phyloP scores from a whole-genome alignment of 768 basidiomycete species.

The Pisolithus marmoratus region DNA sequence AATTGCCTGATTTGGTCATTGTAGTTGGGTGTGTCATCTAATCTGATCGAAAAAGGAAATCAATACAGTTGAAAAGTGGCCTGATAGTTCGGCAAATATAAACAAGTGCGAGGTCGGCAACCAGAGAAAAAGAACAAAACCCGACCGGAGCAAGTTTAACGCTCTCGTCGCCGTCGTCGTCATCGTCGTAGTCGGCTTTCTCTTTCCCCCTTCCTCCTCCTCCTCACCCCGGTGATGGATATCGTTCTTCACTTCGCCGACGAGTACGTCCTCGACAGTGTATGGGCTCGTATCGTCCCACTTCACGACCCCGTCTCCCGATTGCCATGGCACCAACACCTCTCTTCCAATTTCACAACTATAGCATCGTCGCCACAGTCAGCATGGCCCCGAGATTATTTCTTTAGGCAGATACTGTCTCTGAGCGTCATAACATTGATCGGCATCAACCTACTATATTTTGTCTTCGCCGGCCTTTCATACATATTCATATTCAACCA shows the following conservation, averaged over 20 bases:
- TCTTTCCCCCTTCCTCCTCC: no score
- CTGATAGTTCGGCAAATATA: constrained; percentile 17
- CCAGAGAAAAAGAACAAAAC: no score
- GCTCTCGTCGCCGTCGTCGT: no score
- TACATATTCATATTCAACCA: constrained; percentile 89
- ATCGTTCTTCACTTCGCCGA: constrained; percentile 64
- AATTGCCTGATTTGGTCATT: neutral
- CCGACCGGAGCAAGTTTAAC: no score
- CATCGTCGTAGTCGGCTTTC: neutral
- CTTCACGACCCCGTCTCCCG: constrained; percentile 39
- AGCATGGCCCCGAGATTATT: constrained; percentile 81
- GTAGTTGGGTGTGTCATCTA: constrained; percentile 2
- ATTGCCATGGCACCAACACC: constrained; percentile 24
- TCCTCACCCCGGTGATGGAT: constrained; percentile 55
- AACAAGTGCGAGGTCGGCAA: no score
- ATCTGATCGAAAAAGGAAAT: constrained; percentile 2
- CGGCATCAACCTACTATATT: constrained; percentile 84
- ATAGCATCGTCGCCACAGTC: constrained; percentile 40
- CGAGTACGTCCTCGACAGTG: constrained; percentile 65
- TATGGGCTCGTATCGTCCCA: constrained; percentile 76
- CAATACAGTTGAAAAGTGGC: constrained; percentile 25
- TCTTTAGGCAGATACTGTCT: constrained; percentile 74
- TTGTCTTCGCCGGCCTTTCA: constrained; percentile 78
- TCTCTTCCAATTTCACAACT: constrained; percentile 35
- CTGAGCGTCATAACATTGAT: constrained; percentile 65